Evolutionary conservation across 129 eudicot genomes (phyloP).

Genomic region (carrot (Daucus carota)): DH1_v3.0 NC_030386.2:23449501-23450000

Average conservation of each 20-base stretch:
- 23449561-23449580: background rate
- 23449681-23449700: background rate
- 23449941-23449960: background rate
- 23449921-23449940: background rate
- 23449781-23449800: background rate
- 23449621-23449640: background rate
- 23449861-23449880: background rate
- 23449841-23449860: background rate
- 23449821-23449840: constrained; percentile 4
- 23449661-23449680: constrained; percentile 5
- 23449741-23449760: background rate
- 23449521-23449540: background rate
- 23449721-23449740: constrained; percentile 2
- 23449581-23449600: background rate
- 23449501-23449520: background rate
- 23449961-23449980: background rate
- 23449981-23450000: background rate
- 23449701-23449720: background rate
- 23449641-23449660: constrained; percentile 7
- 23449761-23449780: background rate
- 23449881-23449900: background rate
- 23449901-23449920: background rate
- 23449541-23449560: background rate
- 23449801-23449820: background rate
- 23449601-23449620: background rate